These are phyloP conservation scores for Tausonia pullulans DNA, from an alignment of 1,284 basidiomycete species.

Conservation along the genomic window DNA sequence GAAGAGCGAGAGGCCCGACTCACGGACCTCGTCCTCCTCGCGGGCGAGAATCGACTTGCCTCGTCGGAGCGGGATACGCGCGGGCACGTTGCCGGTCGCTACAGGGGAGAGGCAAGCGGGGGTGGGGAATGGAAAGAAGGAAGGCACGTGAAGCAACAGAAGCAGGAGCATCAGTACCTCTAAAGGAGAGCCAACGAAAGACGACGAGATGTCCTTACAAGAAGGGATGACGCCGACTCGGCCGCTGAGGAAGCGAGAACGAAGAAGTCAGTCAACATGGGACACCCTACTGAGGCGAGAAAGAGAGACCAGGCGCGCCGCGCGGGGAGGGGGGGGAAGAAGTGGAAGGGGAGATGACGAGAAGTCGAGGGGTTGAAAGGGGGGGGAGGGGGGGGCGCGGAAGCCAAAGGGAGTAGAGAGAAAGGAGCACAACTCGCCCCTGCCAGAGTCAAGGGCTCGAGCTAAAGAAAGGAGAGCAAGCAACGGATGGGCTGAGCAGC, in stretches of 20 bases:
- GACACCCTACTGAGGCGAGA: too few species aligned
- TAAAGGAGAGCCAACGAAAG: not conserved
- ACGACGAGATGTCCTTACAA: slow-evolving; percentile 43
- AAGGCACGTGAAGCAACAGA: slow-evolving; percentile 9
- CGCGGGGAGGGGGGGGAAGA: too few species aligned
- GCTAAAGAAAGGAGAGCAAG: too few species aligned
- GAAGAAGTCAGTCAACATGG: not conserved
- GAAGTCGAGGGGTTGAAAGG: too few species aligned
- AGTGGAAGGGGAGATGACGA: too few species aligned
- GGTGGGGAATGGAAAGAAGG: slow-evolving; percentile 4
- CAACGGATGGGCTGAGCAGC: too few species aligned
- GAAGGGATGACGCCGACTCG: slow-evolving; percentile 63
- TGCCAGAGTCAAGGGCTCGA: too few species aligned
- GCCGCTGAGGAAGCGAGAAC: slow-evolving; percentile 21
- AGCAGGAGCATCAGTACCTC: too few species aligned
- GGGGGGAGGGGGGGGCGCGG: too few species aligned
- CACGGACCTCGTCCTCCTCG: slow-evolving; percentile 77
- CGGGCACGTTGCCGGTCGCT: slow-evolving; percentile 76
- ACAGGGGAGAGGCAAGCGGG: not conserved
- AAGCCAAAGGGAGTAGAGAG: too few species aligned
- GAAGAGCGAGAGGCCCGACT: slow-evolving; percentile 77
- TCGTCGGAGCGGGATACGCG: slow-evolving; percentile 46
- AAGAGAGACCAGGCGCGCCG: too few species aligned
- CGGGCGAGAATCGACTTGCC: slow-evolving; percentile 77
- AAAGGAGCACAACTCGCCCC: too few species aligned